Evolutionary conservation across 2,329 filamentous ascomycete genomes (phyloP), one percentile per base, ranked within the genome.

Genomic region (Verticillium klebahnii): DNA sequence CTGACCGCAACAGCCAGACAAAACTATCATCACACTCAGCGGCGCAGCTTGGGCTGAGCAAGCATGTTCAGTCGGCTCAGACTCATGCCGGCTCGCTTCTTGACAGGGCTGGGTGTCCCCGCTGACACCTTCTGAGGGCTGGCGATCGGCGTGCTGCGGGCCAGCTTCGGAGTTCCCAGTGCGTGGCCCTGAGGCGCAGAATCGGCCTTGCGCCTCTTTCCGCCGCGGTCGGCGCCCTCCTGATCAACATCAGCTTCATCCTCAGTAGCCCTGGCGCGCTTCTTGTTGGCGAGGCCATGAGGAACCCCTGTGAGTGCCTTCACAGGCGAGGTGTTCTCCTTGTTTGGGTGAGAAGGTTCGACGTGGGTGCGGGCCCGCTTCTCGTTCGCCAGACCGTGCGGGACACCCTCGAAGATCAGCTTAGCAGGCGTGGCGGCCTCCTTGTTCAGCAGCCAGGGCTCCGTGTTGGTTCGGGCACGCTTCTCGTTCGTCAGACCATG

Each of bases 401-500:
- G 79, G 40, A 86, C 80, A 45, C 80, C 79, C n/a, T 73, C 68
- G 58, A 54, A 54, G 14, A 39, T 5, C 81, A 69, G 70, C 69
- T 67, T 58, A 64, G 68, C 23, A 70, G 79, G 81, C 2, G 75
- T 76, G 55, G 77, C 73, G 67, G 87, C 87, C 69, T 86, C 84
- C 73, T 86, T 86, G 72, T 85, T 79, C 15, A 75, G 74, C 59
- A 77, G 75, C 39, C 69, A 69, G 12, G 50, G 50, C 23, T 62
- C 60, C 15, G 40, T 25, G 14, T 59, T 54, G 25, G 56, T 34
- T n/a, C 45, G 60, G 31, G 60, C 80, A 25, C 87, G 83, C 74
- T 88, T 89, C 79, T 89, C 89, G 76, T 85, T 89, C 8, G 78
- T 73, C 74, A 89, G 83, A 19, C 87, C 87, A 67, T 89, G 87